Evolutionary conservation across 2,329 filamentous ascomycete species (phyloP), one percentile per base, ranked within the genome.

Genomic region (Paraphaeosphaeria sporulosa): DNA sequence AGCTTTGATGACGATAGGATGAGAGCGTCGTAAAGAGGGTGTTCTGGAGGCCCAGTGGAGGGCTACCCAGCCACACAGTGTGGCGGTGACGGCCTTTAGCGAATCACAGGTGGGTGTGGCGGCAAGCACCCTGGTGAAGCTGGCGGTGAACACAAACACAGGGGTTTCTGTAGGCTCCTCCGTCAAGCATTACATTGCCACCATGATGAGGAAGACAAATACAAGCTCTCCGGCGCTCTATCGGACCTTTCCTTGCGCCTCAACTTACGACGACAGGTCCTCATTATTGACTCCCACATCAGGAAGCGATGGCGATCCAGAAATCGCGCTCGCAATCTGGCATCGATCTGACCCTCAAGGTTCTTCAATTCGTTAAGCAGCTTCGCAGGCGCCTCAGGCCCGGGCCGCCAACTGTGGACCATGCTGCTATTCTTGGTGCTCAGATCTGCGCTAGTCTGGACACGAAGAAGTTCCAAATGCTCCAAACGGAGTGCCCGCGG

Each of bases 281-380:
- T 57, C 58, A 59, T 43, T 62, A 58, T 59, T 69, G 67, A 65
- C 60, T 27, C 3, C 25, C 25, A 27, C 25, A 4, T 27, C 25
- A 27, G 25, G 50, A 59, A 68, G 67, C 67, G 27, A 77, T 77
- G 75, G 71, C 73, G 61, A 70, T 70, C 60, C 61, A 65, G 21
- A 59, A 65, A 56, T 69, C 62, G 50, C 64, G 65, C 61, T 67
- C 69, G 60, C 68, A 69, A 55, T 60, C 70, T 30, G 73, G 68
- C 60, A 67, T 80, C 55, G 68, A 74, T 66, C 69, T 79, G 57
- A 75, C 76, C 30, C 74, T 76, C 64, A 74, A 73, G 63, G 71
- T 79, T 57, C 66, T 79, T 55, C 72, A 76, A 65, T 71, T 79
- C 64, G 71, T 80, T 65, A 71, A 74, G 53, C 70, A 74, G 57